A percentile compares a stretch with the other conserved stretches of the same genome.
Evolutionary conservation across 2,329 filamentous ascomycete species (phyloP).

Genomic region (Gyromitra esculenta): DNA sequence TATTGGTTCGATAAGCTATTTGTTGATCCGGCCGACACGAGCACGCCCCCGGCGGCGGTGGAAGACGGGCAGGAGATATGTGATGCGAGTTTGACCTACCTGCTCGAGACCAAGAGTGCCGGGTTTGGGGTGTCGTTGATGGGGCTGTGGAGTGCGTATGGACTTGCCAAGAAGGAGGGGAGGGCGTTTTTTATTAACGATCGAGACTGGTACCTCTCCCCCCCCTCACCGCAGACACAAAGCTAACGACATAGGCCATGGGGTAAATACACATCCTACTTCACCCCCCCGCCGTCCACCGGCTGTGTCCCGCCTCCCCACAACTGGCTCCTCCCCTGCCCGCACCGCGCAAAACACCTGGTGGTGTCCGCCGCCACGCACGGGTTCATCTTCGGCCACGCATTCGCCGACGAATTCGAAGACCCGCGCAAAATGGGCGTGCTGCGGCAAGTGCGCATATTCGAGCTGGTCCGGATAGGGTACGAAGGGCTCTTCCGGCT

Average conservation of each 20-base stretch:
- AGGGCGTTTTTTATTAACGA: constrained; percentile 87
- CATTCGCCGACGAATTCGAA: constrained; percentile 67
- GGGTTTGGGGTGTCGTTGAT: constrained; percentile 81
- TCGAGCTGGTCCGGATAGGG: constrained; percentile 73
- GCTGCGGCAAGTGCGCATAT: constrained; percentile 70
- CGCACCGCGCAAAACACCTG: constrained; percentile 77
- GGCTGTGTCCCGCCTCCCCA: constrained; percentile 67
- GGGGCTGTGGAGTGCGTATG: constrained; percentile 84
- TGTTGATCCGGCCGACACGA: constrained; percentile 73
- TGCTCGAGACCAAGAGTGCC: constrained; percentile 77
- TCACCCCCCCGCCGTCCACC: constrained; percentile 72
- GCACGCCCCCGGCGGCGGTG: not conserved
- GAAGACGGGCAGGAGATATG: constrained; percentile 64
- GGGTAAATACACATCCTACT: constrained; percentile 77
- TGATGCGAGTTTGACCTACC: constrained; percentile 76
- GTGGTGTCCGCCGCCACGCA: constrained; percentile 76
- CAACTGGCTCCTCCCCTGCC: constrained; percentile 81
- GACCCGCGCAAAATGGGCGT: constrained; percentile 65
- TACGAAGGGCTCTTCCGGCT: constrained; percentile 80
- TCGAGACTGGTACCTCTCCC: constrained; percentile 70
- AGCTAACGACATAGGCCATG: constrained; percentile 60
- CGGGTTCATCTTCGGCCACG: constrained; percentile 70
- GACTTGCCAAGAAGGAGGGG: constrained; percentile 76
- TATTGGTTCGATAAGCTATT: constrained; percentile 74
- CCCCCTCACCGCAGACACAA: not conserved